These are phyloP conservation scores for Saccharomyces pastorianus DNA, from an alignment of 1,139 yeast species.

Conservation along the genomic window DNA sequence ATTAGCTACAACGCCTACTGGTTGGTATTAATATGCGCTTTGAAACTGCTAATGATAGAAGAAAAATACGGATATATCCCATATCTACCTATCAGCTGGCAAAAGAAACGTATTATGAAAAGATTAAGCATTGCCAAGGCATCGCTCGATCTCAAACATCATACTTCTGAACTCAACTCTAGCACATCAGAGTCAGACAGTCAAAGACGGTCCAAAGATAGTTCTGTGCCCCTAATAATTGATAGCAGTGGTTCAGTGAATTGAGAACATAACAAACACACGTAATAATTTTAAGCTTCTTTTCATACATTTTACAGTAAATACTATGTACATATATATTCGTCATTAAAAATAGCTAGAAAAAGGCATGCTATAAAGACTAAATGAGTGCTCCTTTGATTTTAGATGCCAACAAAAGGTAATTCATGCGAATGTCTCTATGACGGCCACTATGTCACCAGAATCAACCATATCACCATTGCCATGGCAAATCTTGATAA, in stretches of 20 bases:
- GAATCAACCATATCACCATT: conserved; percentile 96
- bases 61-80: conserved; percentile 61
- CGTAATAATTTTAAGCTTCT: not conserved
- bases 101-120: conserved; percentile 47
- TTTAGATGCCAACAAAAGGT: not conserved
- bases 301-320: not conserved
- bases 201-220: conserved; percentile 26
- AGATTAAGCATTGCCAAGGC: conserved; percentile 32
- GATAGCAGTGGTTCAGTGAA: not conserved
- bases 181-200: conserved; percentile 1
- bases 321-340: not conserved
- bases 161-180: conserved; percentile 3
- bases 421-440: conserved; percentile 18
- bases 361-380: not conserved
- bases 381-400: not conserved
- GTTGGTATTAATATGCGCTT: conserved; percentile 50
- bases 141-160: conserved; percentile 17
- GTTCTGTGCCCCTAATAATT: conserved; percentile 23
- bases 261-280: not conserved
- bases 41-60: conserved; percentile 45
- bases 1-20: conserved; percentile 68
- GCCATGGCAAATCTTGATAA: conserved; percentile 63
- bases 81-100: conserved; percentile 52
- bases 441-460: conserved; percentile 85
- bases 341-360: not conserved